These are phyloP conservation scores for Cochlearia excelsa DNA, from an alignment of 345 rosid genomes.

Conservation along the genomic window DNA sequence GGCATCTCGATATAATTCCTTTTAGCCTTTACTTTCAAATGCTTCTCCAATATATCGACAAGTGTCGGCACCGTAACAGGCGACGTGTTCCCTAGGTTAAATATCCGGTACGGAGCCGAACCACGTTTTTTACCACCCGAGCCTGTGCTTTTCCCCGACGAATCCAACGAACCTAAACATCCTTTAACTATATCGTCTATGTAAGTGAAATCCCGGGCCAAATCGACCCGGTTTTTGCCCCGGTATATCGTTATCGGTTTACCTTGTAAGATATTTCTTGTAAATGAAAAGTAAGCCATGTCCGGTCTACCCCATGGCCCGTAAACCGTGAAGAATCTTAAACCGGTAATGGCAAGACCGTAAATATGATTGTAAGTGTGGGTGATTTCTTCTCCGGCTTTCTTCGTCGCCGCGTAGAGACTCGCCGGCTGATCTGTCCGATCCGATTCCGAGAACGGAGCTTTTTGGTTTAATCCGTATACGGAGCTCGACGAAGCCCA, in stretches of 20 bases:
- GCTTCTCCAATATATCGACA: constrained; percentile 66
- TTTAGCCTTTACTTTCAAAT: constrained; percentile 63
- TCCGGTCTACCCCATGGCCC: constrained; percentile 91
- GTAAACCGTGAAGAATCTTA: constrained; percentile 78
- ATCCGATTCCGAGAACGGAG: constrained; percentile 66
- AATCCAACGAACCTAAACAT: constrained; percentile 65
- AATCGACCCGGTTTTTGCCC: constrained; percentile 59
- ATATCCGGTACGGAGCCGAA: constrained; percentile 60
- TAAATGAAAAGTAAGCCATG: constrained; percentile 80
- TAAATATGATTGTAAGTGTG: constrained; percentile 81
- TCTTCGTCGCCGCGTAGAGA: constrained; percentile 82
- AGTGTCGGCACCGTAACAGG: constrained; percentile 76
- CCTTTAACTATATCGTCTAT: constrained; percentile 80
- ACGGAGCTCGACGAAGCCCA: constrained; percentile 93
- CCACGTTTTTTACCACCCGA: constrained; percentile 76
- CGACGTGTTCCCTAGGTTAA: constrained; percentile 72
- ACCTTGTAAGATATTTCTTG: constrained; percentile 63
- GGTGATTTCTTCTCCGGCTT: constrained; percentile 79
- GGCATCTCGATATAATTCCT: constrained; percentile 64
- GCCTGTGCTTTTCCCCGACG: constrained; percentile 72
- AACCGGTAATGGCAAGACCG: constrained; percentile 74
- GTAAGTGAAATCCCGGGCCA: constrained; percentile 81
- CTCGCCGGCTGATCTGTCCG: constrained; percentile 79
- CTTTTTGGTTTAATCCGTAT: constrained; percentile 67
- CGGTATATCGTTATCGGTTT: constrained; percentile 69